A percentile compares a stretch with the other conserved stretches of the same genome.
These are phyloP conservation scores for Solanum habrochaites DNA, from an alignment of 257 asterid genomes.

Conservation along the genomic window DNA sequence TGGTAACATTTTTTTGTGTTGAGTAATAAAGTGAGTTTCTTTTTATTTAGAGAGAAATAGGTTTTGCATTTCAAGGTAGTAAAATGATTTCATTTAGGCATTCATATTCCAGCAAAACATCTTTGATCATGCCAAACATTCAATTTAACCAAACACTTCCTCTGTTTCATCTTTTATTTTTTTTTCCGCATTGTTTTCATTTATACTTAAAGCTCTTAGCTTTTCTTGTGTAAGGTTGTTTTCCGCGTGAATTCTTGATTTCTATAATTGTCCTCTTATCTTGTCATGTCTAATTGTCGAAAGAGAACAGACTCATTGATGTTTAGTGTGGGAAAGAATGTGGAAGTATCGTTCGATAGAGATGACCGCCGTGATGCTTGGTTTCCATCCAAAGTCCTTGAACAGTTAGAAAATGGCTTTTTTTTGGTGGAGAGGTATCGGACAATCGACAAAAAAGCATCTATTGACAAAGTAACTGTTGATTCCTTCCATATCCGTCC, in stretches of 20 bases:
- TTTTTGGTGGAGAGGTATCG: constrained; percentile 28
- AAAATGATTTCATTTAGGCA: not conserved
- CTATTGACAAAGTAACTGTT: constrained; percentile 11
- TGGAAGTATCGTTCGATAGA: constrained; percentile 52
- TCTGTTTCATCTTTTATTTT: not conserved
- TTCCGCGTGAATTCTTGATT: not conserved
- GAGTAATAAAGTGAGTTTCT: not conserved
- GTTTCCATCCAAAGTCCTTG: constrained; percentile 43
- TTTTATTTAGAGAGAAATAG: not conserved
- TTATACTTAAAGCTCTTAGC: not conserved
- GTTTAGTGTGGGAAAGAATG: constrained; percentile 51
- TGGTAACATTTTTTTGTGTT: not conserved
- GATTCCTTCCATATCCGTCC: constrained; percentile 57
- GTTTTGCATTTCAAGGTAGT: not conserved
- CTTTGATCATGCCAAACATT: not conserved
- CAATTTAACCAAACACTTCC: not conserved
- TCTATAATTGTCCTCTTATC: not conserved
- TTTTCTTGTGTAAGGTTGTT: not conserved
- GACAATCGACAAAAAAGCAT: not conserved
- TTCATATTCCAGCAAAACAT: not conserved
- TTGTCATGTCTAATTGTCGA: constrained; percentile 10
- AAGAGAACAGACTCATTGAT: constrained; percentile 46
- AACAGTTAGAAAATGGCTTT: constrained; percentile 26
- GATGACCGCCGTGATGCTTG: constrained; percentile 39
- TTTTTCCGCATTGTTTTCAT: not conserved